These are phyloP conservation scores for Hanseniaspora vineae DNA, from an alignment of 805 yeast species.

Conservation along the genomic window DNA sequence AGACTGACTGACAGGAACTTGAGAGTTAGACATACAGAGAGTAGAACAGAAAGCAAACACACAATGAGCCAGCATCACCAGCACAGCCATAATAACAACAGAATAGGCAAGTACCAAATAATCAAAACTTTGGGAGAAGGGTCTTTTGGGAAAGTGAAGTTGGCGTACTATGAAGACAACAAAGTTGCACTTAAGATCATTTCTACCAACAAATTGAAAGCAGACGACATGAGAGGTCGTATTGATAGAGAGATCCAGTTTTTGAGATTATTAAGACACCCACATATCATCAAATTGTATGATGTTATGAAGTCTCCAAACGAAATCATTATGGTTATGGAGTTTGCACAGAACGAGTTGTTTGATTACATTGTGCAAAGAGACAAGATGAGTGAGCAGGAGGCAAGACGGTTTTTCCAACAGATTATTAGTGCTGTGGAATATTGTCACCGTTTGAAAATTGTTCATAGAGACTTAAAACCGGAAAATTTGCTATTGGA, in stretches of 20 bases:
- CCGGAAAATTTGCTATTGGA: slow-evolving; percentile 88
- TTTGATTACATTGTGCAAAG: slow-evolving; percentile 91
- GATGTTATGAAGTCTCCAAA: slow-evolving; percentile 93
- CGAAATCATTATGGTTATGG: slow-evolving; percentile 94
- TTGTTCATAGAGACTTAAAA: slow-evolving; percentile 91
- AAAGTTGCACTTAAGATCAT: slow-evolving; percentile 88
- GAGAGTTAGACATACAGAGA: not conserved
- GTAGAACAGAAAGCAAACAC: not conserved
- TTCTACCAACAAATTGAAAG: slow-evolving; percentile 82
- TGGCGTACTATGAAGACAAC: slow-evolving; percentile 89
- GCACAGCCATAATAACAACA: not conserved
- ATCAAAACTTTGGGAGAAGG: slow-evolving; percentile 93
- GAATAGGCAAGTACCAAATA: slow-evolving; percentile 88
- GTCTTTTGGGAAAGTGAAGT: slow-evolving; percentile 89
- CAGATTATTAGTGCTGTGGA: slow-evolving; percentile 95
- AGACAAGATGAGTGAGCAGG: slow-evolving; percentile 84
- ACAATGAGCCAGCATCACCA: not conserved
- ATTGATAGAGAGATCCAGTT: slow-evolving; percentile 91
- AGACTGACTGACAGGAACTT: not conserved
- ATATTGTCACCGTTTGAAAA: slow-evolving; percentile 91
- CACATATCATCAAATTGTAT: slow-evolving; percentile 88
- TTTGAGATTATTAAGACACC: slow-evolving; percentile 77
- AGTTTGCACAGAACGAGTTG: slow-evolving; percentile 90
- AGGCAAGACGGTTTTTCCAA: slow-evolving; percentile 87
- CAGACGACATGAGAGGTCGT: slow-evolving; percentile 94